phyloP scores from a whole-genome alignment of 2,329 filamentous ascomycete species.

The Pseudovirgaria hyperparasitica region DNA sequence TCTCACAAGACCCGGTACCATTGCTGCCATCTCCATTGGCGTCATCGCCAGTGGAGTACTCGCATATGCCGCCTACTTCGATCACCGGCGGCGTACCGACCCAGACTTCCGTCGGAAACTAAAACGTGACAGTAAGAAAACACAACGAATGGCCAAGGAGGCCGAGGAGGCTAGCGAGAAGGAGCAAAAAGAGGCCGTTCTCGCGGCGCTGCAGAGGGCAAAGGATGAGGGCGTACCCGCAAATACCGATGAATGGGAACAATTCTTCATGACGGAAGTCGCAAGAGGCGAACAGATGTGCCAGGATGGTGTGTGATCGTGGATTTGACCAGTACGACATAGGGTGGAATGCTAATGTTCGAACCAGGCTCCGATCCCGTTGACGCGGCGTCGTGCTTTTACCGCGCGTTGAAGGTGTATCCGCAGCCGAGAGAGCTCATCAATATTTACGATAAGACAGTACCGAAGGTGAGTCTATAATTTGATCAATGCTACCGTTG shows the following conservation, averaged over 20 bases:
- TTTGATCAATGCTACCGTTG: conserved; percentile 5
- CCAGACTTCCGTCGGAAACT: conserved; percentile 49
- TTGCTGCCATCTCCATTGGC: conserved; percentile 45
- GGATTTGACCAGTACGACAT: conserved; percentile 1
- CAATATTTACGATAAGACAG: conserved; percentile 95
- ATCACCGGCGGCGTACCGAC: conserved; percentile 51
- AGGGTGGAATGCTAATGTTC: conserved; percentile 3
- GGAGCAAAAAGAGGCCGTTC: conserved; percentile 62
- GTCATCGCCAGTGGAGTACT: conserved; percentile 45
- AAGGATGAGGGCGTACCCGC: conserved; percentile 85
- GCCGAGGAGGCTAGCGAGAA: conserved; percentile 52
- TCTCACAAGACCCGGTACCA: conserved; percentile 42
- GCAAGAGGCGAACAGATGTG: conserved; percentile 75
- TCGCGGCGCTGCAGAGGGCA: conserved; percentile 62
- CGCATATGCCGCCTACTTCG: conserved; percentile 55
- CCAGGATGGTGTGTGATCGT: conserved; percentile 56
- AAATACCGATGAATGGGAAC: conserved; percentile 85
- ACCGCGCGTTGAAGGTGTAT: conserved; percentile 98
- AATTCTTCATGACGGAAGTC: conserved; percentile 94
- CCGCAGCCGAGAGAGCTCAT: conserved; percentile 87
- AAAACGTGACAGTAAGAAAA: conserved; percentile 63
- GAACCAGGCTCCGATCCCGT: conserved; percentile 51
- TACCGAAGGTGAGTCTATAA: conserved; percentile 58
- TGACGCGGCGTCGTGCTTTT: conserved; percentile 88
- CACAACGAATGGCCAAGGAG: conserved; percentile 59